These are phyloP conservation scores for Rhizoclosmatium globosum DNA, from an alignment of 192 early-diverging fungal species.

Conservation along the genomic window DNA sequence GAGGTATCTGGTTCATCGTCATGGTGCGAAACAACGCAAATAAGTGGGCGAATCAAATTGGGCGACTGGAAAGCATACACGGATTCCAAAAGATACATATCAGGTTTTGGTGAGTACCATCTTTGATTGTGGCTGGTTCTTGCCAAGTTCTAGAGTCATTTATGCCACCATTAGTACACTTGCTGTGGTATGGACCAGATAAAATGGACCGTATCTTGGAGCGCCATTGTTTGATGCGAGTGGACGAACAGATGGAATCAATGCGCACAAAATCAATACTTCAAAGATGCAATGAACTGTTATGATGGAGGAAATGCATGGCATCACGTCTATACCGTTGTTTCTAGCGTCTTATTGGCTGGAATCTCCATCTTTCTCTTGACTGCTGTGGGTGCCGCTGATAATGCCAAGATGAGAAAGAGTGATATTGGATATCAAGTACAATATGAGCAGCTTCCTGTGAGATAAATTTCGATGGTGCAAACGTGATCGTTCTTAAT, in stretches of 20 bases:
- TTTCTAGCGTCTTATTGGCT: constrained; percentile 3
- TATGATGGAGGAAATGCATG: constrained; percentile 18
- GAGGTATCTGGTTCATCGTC: constrained; percentile 24
- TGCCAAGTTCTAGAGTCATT: background rate
- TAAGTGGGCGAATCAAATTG: background rate
- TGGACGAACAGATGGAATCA: background rate
- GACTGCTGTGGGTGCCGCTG: constrained; percentile 28
- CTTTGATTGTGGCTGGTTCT: background rate
- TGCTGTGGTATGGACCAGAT: background rate
- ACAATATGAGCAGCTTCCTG: too few species aligned
- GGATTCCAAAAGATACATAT: constrained; percentile 21
- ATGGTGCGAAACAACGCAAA: background rate
- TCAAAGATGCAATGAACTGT: background rate
- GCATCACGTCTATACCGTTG: constrained; percentile 18
- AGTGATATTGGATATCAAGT: constrained; percentile 32
- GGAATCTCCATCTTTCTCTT: constrained; percentile 11
- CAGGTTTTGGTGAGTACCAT: constrained; percentile 14
- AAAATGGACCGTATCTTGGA: background rate
- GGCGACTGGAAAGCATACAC: background rate
- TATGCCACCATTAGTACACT: background rate
- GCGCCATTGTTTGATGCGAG: background rate
- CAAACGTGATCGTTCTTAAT: too few species aligned
- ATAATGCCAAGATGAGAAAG: constrained; percentile 8
- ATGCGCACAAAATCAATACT: background rate
- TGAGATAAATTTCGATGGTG: too few species aligned